These are phyloP conservation scores for Talaromyces sp. DNA, from an alignment of 2,329 filamentous ascomycete genomes.

Conservation along the genomic window DNA sequence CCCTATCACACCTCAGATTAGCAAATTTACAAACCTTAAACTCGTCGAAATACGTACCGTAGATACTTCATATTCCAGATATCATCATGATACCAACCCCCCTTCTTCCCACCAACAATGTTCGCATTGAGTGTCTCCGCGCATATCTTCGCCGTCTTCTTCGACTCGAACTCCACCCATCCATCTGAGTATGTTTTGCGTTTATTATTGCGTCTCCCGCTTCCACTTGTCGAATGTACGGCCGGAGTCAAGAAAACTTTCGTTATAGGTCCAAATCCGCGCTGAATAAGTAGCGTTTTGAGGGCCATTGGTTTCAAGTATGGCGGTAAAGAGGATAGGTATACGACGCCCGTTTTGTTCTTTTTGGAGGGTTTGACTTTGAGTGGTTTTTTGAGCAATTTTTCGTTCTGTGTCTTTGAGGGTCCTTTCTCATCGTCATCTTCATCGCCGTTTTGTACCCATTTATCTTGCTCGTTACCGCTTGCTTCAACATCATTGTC, in stretches of 20 bases:
- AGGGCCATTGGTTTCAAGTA: conserved; percentile 47
- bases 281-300: conserved; percentile 40
- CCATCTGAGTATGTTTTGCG: conserved; percentile 46
- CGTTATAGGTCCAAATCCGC: conserved; percentile 43
- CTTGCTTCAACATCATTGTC: conserved; percentile 22
- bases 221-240: conserved; percentile 25
- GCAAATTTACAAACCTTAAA: background rate
- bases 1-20: conserved; percentile 17
- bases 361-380: conserved; percentile 17
- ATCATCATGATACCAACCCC: conserved; percentile 47
- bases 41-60: background rate
- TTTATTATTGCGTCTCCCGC: conserved; percentile 34
- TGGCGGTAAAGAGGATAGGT: conserved; percentile 45
- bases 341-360: conserved; percentile 43
- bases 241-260: conserved; percentile 44
- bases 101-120: conserved; percentile 44
- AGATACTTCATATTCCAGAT: conserved; percentile 49
- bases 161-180: conserved; percentile 48
- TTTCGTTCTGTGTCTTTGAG: conserved; percentile 18
- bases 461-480: conserved; percentile 14
- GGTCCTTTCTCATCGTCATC: conserved; percentile 17
- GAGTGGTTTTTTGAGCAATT: conserved; percentile 7
- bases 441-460: background rate
- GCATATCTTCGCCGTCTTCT: conserved; percentile 44
- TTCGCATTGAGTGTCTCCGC: conserved; percentile 46